Evolutionary conservation across 1,139 yeast genomes (phyloP), one percentile per base, ranked within the genome.

Genomic region (Scheffersomyces cryptocercus): DNA sequence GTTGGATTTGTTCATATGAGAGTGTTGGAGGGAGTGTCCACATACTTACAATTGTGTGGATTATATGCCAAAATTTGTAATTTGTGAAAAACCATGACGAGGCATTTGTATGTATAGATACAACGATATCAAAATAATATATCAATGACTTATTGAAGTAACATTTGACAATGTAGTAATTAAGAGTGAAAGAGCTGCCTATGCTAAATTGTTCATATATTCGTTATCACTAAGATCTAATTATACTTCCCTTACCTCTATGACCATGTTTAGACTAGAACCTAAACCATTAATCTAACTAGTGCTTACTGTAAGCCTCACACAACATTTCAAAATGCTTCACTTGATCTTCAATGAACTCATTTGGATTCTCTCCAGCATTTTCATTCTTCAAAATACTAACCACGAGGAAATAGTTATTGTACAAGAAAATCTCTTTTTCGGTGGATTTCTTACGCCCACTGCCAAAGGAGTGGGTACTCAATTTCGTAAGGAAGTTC

Each of bases 1-100:
- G 88, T 93, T 41, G 99, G 99, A 3, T 84, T 87, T 51, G 81
- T 88, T 1, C 98, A 93, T 59, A 85, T 93, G 93, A 73, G 97
- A 50, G 84, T 93, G 5, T 73, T 93, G 45, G 99, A 93, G 64
- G 99, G 99, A 46, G 96, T 95, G 2, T 81, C 89, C 8, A 84
- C 96, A 0, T 87, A 85, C 59, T 68, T 93, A 50, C 99, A 93
- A 61, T 67, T 93, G 49, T 84, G 89, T 43, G 96, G 97, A 5
- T 74, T 95, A 70, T 67, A 89, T 42, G 86, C 96, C 15, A 84
- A 85, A 59, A 69, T 85, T 28, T 65, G 75, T 50, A 69, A 62
- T 29, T 42, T 45, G 36, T 37, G 8, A 20, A 20, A 9, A 20
- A 20, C 7, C 26, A 20, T 5, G 26, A 20, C 7, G 26, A 41